Evolutionary conservation across 2,329 filamentous ascomycete genomes (phyloP).

Genomic region (Trichoderma citrinoviride): DNA sequence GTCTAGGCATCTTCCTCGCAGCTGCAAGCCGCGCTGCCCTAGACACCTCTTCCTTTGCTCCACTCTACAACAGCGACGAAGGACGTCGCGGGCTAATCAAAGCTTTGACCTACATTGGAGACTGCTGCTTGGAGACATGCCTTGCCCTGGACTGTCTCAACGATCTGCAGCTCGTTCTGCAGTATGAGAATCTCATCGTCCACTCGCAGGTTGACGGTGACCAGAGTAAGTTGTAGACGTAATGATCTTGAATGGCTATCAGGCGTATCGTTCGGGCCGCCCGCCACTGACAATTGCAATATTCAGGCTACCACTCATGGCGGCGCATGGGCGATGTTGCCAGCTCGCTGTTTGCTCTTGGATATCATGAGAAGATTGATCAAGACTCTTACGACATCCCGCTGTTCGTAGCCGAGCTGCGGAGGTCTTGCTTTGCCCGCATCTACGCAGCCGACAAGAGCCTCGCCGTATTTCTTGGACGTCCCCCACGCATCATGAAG

Average conservation of each 20-base stretch:
- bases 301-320: conserved; percentile 13
- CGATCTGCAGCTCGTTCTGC: conserved; percentile 10
- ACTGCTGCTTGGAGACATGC: conserved; percentile 15
- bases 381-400: neutral
- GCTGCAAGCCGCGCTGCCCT: conserved; percentile 12
- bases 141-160: conserved; percentile 15
- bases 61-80: conserved; percentile 18
- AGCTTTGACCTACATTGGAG: conserved; percentile 13
- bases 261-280: neutral
- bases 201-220: conserved; percentile 19
- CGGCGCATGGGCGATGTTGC: conserved; percentile 15
- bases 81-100: conserved; percentile 6
- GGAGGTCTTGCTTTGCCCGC: conserved; percentile 17
- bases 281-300: neutral
- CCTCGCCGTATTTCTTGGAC: conserved; percentile 7
- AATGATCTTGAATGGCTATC: neutral
- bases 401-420: conserved; percentile 2
- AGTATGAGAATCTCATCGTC: conserved; percentile 16
- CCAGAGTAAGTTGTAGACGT: neutral
- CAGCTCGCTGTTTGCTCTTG: conserved; percentile 12
- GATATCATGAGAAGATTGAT: conserved; percentile 16
- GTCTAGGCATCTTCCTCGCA: conserved; percentile 9
- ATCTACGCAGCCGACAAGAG: conserved; percentile 17
- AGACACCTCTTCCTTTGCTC: conserved; percentile 10
- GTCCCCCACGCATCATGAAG: conserved; percentile 8